Percentiles rank a stretch among this genome's conserved stretches.
Conservation (phyloP, 208 protist species). For the Acanthamoeba castellanii region DNA sequence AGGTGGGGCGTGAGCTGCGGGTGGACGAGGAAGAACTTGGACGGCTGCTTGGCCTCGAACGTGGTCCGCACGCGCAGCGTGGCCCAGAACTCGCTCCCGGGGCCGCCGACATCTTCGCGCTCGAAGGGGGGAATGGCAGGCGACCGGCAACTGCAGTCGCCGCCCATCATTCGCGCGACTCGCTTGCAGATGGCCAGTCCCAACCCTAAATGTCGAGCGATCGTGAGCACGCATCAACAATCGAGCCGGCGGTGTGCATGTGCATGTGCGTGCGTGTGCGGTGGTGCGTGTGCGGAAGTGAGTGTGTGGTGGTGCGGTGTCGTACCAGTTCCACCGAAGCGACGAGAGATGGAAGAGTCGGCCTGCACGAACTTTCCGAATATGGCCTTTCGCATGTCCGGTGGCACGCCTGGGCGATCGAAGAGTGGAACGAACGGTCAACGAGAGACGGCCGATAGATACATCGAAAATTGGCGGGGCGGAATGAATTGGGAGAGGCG, state of each 20-base stretch:
- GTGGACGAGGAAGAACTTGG: conserved; percentile 55
- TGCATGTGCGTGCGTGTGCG: too few relatives aligned
- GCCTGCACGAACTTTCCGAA: conserved; percentile 56
- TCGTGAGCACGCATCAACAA: neutral
- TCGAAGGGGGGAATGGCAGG: neutral
- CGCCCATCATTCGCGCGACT: conserved; percentile 39
- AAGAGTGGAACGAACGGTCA: neutral
- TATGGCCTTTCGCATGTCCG: neutral
- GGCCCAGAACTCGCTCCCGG: conserved; percentile 21
- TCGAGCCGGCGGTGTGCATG: too few relatives aligned
- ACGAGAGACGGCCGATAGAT: too few relatives aligned
- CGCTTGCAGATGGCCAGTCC: conserved; percentile 61
- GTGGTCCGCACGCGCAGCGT: neutral
- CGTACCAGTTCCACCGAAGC: conserved; percentile 42
- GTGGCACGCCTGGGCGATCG: neutral
- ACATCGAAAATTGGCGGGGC: neutral
- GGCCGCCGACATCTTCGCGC: neutral
- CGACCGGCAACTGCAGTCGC: conserved; percentile 48
- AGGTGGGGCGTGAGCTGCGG: conserved; percentile 28
- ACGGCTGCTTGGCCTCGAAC: conserved; percentile 23
- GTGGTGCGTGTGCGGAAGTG: too few relatives aligned
- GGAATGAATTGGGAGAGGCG: neutral
- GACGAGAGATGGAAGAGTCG: conserved; percentile 55
- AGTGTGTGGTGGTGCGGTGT: too few relatives aligned
- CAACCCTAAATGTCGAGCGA: neutral